Evolutionary conservation across 2,329 filamentous ascomycete species (phyloP), one percentile per base, ranked within the genome.

Genomic region (Emergomyces africanus): DNA sequence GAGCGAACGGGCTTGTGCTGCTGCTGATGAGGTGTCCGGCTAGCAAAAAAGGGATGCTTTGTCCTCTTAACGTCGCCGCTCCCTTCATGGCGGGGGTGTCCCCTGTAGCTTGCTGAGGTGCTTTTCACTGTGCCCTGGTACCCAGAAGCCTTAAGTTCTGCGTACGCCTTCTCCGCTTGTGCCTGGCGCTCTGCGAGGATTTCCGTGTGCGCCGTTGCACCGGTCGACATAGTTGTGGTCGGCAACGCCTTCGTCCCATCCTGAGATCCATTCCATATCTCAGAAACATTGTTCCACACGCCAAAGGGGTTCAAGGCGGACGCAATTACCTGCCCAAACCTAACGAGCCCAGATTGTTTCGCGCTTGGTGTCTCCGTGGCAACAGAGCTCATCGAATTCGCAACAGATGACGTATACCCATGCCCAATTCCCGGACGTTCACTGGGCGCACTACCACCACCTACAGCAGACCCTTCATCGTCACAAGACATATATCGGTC

Each of bases 301-400:
- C 77, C 77, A 56, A 78, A 74, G 2, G 81, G 79, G 61, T 81
- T 81, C 67, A 83, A 81, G 23, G 76, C 76, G 14, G 77, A 75
- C 6, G 78, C 78, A 59, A 83, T 72, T 2, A 76, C 77, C 64
- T 78, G 81, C 41, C 81, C 80, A 63, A 83, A 82, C 5, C 77
- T 74, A 64, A 81, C 81, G 39, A 83, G 76, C 12, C 78, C 76
- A 2, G 73, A 78, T 15, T 73, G 69, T 57, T 72, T 73, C 58
- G 60, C 6, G 28, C 54, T 60, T 30, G 57, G 4, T 20, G 46
- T 37, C 42, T 63, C 59, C 14, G 59, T 54, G 23, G 59, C 23
- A 12, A 55, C 37, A 28, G 56, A 49, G 44, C 41, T 57, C 41
- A 39, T 48, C 18, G 54, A 57, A 23, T 23, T 46, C 15, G 41